phyloP scores from a whole-genome alignment of 2,329 filamentous ascomycete genomes.

The Exophiala viscosa region DNA sequence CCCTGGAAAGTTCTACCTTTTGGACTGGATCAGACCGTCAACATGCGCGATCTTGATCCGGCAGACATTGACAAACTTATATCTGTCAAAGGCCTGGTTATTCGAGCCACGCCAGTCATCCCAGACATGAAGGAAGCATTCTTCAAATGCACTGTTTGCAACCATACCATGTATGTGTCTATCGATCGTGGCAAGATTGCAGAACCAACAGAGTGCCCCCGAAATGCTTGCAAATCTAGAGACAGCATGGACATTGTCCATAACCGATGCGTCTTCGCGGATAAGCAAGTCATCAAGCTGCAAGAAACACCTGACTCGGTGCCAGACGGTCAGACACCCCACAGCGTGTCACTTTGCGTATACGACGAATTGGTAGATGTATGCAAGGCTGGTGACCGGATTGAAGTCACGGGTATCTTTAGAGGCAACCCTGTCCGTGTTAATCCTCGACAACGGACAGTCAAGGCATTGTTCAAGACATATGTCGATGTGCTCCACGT shows the following conservation, averaged over 20 bases:
- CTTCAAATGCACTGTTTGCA: constrained; percentile 92
- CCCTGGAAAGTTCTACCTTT: constrained; percentile 86
- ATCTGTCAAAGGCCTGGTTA: constrained; percentile 91
- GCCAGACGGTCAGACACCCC: constrained; percentile 92
- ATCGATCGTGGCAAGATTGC: constrained; percentile 95
- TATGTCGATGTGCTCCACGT: constrained; percentile 95
- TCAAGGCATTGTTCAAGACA: constrained; percentile 97
- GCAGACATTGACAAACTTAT: constrained; percentile 96
- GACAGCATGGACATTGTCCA: constrained; percentile 99
- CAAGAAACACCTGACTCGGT: constrained; percentile 96
- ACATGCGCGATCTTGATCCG: constrained; percentile 90
- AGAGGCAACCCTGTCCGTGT: constrained; percentile 88
- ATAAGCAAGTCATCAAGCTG: constrained; percentile 98
- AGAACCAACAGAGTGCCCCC: constrained; percentile 86
- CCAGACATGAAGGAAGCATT: constrained; percentile 99
- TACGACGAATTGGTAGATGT: constrained; percentile 97
- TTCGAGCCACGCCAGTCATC: constrained; percentile 91
- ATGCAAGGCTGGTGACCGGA: constrained; percentile 94
- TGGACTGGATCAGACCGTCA: constrained; percentile 79
- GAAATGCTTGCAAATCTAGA: constrained; percentile 72
- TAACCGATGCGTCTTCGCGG: constrained; percentile 89
- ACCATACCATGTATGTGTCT: constrained; percentile 83
- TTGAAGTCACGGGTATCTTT: constrained; percentile 96
- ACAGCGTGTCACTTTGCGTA: constrained; percentile 91
- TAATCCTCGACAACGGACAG: constrained; percentile 84